A percentile compares a stretch with the other conserved stretches of the same genome.
Conservation (phyloP, 2,329 filamentous ascomycete species). For the Didymella glomerata region DNA sequence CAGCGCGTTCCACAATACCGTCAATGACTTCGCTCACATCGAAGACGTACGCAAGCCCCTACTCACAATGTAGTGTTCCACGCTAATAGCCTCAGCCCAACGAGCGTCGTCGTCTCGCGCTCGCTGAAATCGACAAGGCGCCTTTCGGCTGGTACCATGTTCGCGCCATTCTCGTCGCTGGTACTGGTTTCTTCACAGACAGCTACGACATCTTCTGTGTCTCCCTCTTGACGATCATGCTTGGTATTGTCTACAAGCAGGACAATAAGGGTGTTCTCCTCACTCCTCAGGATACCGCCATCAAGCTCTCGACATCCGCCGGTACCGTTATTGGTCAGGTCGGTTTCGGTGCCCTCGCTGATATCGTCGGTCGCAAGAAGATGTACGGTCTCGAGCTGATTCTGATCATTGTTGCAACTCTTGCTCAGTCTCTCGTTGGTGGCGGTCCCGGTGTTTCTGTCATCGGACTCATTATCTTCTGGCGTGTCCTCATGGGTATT, state of each 20-base stretch:
- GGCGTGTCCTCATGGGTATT: constrained; percentile 54
- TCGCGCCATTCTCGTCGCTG: constrained; percentile 78
- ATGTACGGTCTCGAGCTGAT: constrained; percentile 74
- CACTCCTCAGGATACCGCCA: constrained; percentile 76
- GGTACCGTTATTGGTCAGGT: constrained; percentile 86
- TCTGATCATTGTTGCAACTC: constrained; percentile 52
- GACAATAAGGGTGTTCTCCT: constrained; percentile 62
- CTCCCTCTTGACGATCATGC: constrained; percentile 63
- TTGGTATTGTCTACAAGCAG: constrained; percentile 80
- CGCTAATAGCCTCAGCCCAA: constrained; percentile 67
- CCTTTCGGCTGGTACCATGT: constrained; percentile 86
- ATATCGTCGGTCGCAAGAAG: constrained; percentile 78
- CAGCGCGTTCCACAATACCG: constrained; percentile 58
- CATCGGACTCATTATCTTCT: constrained; percentile 52
- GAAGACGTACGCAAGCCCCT: constrained; percentile 8
- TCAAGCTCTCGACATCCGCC: constrained; percentile 85
- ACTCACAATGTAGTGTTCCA: too few relatives aligned
- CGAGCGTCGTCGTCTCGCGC: constrained; percentile 78
- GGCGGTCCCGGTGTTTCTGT: constrained; percentile 48
- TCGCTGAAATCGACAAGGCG: constrained; percentile 83
- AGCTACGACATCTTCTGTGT: constrained; percentile 72
- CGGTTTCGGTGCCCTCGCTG: constrained; percentile 69
- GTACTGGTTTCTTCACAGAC: constrained; percentile 87
- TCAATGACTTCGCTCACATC: constrained; percentile 68
- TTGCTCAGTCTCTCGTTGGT: constrained; percentile 49